Evolutionary conservation across 139 green algal species (phyloP).

Genomic region (Micromonas commoda): DNA sequence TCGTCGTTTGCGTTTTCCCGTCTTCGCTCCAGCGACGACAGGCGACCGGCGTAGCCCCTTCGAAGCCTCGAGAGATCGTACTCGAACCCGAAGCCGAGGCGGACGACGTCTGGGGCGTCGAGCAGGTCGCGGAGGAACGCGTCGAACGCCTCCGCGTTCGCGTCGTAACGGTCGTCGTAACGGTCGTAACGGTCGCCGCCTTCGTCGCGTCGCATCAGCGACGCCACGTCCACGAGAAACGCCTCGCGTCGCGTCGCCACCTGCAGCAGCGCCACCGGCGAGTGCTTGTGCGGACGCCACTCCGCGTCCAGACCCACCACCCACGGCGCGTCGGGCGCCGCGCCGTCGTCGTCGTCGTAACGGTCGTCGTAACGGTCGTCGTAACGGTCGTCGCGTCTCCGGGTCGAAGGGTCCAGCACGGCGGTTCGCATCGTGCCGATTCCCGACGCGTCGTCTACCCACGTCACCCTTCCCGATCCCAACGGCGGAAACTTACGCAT

Average conservation of each 20-base stretch:
- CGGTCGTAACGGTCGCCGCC: background rate
- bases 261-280: constrained; percentile 21
- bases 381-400: background rate
- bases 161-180: background rate
- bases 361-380: background rate
- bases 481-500: background rate
- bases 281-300: constrained; percentile 7
- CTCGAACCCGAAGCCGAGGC: constrained; percentile 18
- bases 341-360: background rate
- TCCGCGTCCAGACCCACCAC: constrained; percentile 25
- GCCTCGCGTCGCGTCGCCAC: constrained; percentile 7
- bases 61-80: constrained; percentile 14
- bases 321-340: no score
- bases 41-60: constrained; percentile 8
- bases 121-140: background rate
- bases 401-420: background rate
- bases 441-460: background rate
- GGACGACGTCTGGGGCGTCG: background rate
- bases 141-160: background rate
- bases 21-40: no score
- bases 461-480: background rate
- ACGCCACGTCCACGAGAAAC: constrained; percentile 10
- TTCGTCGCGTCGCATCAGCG: background rate
- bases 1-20: no score
- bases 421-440: background rate